Percentiles rank a stretch among this genome's conserved stretches.
phyloP scores from a whole-genome alignment of 805 yeast species.

The Ogataea thermomethanolica region DNA sequence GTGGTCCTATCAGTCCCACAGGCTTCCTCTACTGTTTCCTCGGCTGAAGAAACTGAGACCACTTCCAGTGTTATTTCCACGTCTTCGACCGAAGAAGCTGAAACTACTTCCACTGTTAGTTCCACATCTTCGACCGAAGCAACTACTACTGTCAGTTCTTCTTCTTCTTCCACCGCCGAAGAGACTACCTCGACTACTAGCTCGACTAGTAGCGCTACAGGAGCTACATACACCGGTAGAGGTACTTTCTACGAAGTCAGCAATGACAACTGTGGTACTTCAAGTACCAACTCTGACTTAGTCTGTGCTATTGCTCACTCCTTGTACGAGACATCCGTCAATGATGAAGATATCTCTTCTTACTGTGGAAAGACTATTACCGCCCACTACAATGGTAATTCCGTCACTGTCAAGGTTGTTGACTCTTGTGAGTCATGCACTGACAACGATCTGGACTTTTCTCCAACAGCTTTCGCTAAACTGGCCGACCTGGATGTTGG shows the following conservation, averaged over 20 bases:
- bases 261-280: slow-evolving; percentile 49
- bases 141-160: no score
- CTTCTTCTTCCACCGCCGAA: slow-evolving; percentile 4
- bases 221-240: slow-evolving; percentile 33
- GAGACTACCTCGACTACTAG: slow-evolving; percentile 7
- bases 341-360: slow-evolving; percentile 30
- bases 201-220: slow-evolving; percentile 3
- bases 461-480: slow-evolving; percentile 48
- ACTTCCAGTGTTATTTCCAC: neutral
- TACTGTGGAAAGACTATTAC: slow-evolving; percentile 50
- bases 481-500: slow-evolving; percentile 47
- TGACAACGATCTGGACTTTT: slow-evolving; percentile 46
- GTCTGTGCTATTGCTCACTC: slow-evolving; percentile 49
- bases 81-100: neutral
- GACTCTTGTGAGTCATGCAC: slow-evolving; percentile 52
- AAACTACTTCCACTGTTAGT: neutral
- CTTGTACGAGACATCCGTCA: slow-evolving; percentile 33
- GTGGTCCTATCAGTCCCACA: no score
- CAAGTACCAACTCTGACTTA: slow-evolving; percentile 38
- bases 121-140: neutral
- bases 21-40: neutral
- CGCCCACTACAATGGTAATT: slow-evolving; percentile 44
- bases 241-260: slow-evolving; percentile 49
- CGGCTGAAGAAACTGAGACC: neutral
- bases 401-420: slow-evolving; percentile 50